A percentile compares a stretch with the other conserved stretches of the same genome.
Conservation (phyloP, 352 stramenopile species). For the Thalassiosira livingstoniorum region DNA sequence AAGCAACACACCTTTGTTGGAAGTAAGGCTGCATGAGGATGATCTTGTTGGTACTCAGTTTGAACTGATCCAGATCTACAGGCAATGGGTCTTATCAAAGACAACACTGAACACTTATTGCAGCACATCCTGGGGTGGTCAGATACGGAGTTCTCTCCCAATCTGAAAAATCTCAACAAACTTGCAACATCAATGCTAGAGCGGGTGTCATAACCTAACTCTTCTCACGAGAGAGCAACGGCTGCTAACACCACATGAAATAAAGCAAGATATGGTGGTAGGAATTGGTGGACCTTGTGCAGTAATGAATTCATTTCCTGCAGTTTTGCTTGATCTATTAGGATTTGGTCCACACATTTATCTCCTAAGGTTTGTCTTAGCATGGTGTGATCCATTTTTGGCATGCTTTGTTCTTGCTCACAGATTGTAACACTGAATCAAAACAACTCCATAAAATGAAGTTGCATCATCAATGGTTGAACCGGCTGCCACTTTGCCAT, state of each 20-base stretch:
- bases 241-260: conserved; percentile 16
- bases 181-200: conserved; percentile 23
- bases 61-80: conserved; percentile 4
- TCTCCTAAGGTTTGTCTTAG: conserved; percentile 9
- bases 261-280: conserved; percentile 34
- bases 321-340: conserved; percentile 17
- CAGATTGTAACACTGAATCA: neutral
- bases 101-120: conserved; percentile 17
- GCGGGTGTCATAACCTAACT: conserved; percentile 25
- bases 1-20: too few species aligned
- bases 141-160: conserved; percentile 1
- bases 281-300: conserved; percentile 23
- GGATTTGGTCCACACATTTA: conserved; percentile 25
- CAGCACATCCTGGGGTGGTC: conserved; percentile 13
- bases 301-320: conserved; percentile 29
- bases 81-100: conserved; percentile 5
- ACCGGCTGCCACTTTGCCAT: conserved; percentile 29
- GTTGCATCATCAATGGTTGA: conserved; percentile 26
- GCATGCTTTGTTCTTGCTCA: neutral
- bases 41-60: conserved; percentile 14
- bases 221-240: conserved; percentile 18
- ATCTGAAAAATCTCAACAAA: conserved; percentile 21
- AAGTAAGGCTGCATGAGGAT: too few species aligned
- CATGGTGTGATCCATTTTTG: neutral
- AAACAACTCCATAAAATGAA: conserved; percentile 1